Percentiles rank a stretch among this genome's conserved stretches.
phyloP scores from a whole-genome alignment of 441 rosid species.

The Aleurites moluccanus region DNA sequence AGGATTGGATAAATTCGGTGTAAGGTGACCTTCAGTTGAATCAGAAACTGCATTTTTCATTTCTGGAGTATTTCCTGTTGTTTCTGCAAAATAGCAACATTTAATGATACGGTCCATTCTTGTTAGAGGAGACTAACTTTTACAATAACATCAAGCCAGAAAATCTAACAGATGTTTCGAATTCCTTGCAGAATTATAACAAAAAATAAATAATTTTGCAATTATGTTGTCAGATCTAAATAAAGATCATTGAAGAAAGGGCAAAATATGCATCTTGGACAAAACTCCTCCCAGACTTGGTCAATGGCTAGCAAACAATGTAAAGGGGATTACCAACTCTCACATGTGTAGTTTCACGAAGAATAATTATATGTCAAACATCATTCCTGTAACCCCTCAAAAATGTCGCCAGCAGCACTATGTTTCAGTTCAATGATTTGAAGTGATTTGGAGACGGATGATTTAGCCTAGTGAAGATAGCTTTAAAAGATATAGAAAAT shows the following conservation, averaged over 20 bases:
- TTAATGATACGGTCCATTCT: conserved; percentile 23
- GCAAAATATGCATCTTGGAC: background rate
- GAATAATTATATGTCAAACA: background rate
- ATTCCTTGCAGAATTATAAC: background rate
- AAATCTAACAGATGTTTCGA: conserved; percentile 1
- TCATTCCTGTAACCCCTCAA: background rate
- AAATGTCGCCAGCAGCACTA: background rate
- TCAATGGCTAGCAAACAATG: background rate
- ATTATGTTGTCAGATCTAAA: background rate
- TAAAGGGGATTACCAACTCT: background rate
- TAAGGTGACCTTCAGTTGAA: conserved; percentile 35
- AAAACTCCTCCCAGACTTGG: background rate
- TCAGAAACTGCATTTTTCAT: no score
- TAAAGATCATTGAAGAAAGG: background rate
- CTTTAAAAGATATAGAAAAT: background rate
- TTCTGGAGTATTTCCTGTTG: conserved; percentile 42
- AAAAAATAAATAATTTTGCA: background rate
- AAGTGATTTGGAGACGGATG: background rate
- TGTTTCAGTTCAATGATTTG: background rate
- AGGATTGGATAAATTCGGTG: conserved; percentile 37
- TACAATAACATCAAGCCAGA: conserved; percentile 25
- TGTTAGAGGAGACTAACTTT: conserved; percentile 12
- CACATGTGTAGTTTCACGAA: background rate
- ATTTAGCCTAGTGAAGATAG: background rate
- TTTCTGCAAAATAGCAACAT: conserved; percentile 48